Base-by-base conservation (phyloP, 306 rosid species). In the Lablab purpureus region DNA sequence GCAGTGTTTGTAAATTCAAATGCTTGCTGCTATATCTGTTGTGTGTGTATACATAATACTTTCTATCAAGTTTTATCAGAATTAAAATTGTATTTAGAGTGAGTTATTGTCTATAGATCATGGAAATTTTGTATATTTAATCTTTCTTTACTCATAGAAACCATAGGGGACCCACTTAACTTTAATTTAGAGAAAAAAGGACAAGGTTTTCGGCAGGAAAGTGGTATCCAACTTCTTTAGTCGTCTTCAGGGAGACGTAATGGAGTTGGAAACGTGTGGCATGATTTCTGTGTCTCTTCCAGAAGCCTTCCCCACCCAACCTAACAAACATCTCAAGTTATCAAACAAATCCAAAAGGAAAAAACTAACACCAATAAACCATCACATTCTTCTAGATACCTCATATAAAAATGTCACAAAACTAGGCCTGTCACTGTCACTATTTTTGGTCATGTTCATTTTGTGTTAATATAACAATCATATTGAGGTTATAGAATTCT, bases 211-310 rank as follows among this genome's bases (percentile, higher is more conserved):
- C 7, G 13, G 37, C 27, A 45, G 70, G 56, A 75, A 68, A 68
- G 67, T 34, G 19, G 52, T 0, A 51, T 17, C 78, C 51, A 80
- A 71, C 18, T 69, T 76, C 73, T 23, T 12, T 6, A 23, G 81
- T 69, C 25, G 21, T 68, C 36, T 10, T 25, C 23, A 67, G 2
- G 62, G 82, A 84, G 69, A 73, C 88, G 88, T 85, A 60, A 67
- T 17, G 22, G 72, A 58, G 74, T 73, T 21, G 78, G 47, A 81
- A 81, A 81, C 88, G 85, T 72, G 83, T 85, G 76, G 64, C 83
- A 56, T 0, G 52, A 71, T 64, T n/a, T 63, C 15, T 63, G 30
- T 22, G 14, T 70, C 13, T 62, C 81, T 76, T 82, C 85, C 34
- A 82, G 85, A 76, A 82, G 82, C 82, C 75, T 59, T 71, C 77